Percentiles rank a stretch among this genome's conserved stretches.
Conservation (phyloP, 768 basidiomycete species). For the Kwoniella dejecticola region DNA sequence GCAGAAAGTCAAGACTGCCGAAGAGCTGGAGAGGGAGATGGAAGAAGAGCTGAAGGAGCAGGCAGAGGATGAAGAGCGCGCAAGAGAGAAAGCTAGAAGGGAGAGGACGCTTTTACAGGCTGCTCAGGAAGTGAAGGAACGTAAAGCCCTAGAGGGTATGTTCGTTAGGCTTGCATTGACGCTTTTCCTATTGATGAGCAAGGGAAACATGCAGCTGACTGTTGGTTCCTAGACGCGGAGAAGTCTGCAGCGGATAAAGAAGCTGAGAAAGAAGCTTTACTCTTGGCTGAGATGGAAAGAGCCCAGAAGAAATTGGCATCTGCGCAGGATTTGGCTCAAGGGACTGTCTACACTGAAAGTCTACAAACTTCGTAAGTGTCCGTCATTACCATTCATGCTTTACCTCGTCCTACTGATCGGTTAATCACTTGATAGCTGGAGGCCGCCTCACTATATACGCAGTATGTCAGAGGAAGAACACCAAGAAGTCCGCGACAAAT, state of each 20-base stretch:
- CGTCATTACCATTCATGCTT: too few species aligned
- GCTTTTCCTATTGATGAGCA: too few species aligned
- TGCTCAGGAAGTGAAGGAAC: slow-evolving; percentile 89
- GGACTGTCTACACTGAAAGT: slow-evolving; percentile 85
- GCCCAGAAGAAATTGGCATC: slow-evolving; percentile 87
- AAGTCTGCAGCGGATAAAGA: slow-evolving; percentile 84
- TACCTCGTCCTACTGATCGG: too few species aligned
- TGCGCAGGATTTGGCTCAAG: slow-evolving; percentile 88
- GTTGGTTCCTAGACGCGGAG: slow-evolving; percentile 65
- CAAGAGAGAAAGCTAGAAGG: slow-evolving; percentile 72
- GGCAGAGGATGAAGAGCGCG: slow-evolving; percentile 75
- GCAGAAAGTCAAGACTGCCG: slow-evolving; percentile 60
- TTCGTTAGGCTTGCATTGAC: too few species aligned
- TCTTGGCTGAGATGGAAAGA: slow-evolving; percentile 81
- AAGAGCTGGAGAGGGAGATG: slow-evolving; percentile 59
- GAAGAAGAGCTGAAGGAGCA: slow-evolving; percentile 66
- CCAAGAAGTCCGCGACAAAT: slow-evolving; percentile 76
- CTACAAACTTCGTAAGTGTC: slow-evolving; percentile 73
- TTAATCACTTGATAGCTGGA: too few species aligned
- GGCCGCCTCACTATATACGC: slow-evolving; percentile 78
- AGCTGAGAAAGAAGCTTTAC: slow-evolving; percentile 85
- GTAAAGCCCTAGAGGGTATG: slow-evolving; percentile 77
- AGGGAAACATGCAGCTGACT: not conserved
- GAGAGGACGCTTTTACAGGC: slow-evolving; percentile 86
- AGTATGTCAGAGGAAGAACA: slow-evolving; percentile 70